phyloP scores from a whole-genome alignment of 1,139 yeast species.

The Kodamaea sp. region DNA sequence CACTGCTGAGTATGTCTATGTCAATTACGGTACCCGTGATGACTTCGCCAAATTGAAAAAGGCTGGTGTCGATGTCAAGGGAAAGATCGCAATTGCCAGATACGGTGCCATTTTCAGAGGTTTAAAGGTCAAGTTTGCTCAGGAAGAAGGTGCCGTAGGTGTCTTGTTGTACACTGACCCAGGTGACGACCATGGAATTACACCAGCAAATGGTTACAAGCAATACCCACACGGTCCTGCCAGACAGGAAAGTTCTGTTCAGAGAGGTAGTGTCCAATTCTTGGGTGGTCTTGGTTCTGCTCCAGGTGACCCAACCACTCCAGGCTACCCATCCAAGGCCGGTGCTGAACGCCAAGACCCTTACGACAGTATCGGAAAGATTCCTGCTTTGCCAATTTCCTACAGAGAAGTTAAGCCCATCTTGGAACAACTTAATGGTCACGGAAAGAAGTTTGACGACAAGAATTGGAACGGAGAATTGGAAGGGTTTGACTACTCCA shows the following conservation, averaged over 20 bases:
- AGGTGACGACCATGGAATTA: slow-evolving; percentile 44
- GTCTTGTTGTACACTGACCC: slow-evolving; percentile 48
- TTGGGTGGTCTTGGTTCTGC: slow-evolving; percentile 56
- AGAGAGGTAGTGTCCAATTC: slow-evolving; percentile 80
- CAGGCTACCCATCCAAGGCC: slow-evolving; percentile 72
- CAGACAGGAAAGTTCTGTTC: slow-evolving; percentile 45
- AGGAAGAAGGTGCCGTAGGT: slow-evolving; percentile 48
- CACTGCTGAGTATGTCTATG: slow-evolving; percentile 46
- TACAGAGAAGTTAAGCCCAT: slow-evolving; percentile 50
- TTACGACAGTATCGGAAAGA: slow-evolving; percentile 42
- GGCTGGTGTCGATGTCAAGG: slow-evolving; percentile 39
- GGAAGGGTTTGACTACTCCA: slow-evolving; percentile 41
- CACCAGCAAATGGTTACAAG: slow-evolving; percentile 45
- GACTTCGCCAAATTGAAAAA: slow-evolving; percentile 38
- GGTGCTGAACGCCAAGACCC: slow-evolving; percentile 49
- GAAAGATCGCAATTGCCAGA: slow-evolving; percentile 44
- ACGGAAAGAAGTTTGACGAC: slow-evolving; percentile 24
- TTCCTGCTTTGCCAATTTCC: slow-evolving; percentile 49
- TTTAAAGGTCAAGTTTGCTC: slow-evolving; percentile 50
- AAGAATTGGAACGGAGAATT: slow-evolving; percentile 43
- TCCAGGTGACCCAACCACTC: slow-evolving; percentile 92
- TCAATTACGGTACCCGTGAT: slow-evolving; percentile 39
- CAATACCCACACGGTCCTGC: slow-evolving; percentile 50
- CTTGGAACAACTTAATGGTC: slow-evolving; percentile 41
- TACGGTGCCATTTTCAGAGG: slow-evolving; percentile 48